A percentile compares a stretch with the other conserved stretches of the same genome.
Evolutionary conservation across 306 rosid species (phyloP).

Genomic region (Casuarina glauca): DNA sequence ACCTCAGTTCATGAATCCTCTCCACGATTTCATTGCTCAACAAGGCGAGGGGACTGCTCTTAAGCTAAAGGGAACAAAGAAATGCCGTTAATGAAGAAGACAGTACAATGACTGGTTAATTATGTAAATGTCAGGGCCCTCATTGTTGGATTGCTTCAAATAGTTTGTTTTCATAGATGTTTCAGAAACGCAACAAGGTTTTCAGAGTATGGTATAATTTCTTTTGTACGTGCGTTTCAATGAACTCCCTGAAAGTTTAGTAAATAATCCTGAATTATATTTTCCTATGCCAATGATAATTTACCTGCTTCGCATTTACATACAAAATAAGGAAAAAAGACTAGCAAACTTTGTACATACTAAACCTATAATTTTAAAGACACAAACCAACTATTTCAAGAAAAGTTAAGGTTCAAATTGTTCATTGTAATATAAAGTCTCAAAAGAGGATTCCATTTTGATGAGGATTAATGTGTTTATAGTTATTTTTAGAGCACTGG

Average conservation of each 20-base stretch:
- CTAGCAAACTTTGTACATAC: neutral
- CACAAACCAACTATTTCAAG: no score
- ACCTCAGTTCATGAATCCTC: slow-evolving; percentile 35
- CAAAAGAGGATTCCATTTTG: neutral
- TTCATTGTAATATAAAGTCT: no score
- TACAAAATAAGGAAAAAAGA: neutral
- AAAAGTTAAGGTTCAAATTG: no score
- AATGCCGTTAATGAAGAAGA: neutral
- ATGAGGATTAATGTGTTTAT: neutral
- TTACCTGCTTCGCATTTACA: neutral
- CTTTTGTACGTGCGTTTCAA: neutral
- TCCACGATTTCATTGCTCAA: slow-evolving; percentile 27
- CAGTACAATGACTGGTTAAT: neutral
- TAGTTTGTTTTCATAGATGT: neutral
- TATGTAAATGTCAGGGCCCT: neutral
- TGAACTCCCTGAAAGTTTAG: neutral
- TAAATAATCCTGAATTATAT: neutral
- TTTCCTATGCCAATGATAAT: neutral
- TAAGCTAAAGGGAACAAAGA: slow-evolving; percentile 17
- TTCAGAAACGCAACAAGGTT: neutral
- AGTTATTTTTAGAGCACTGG: neutral
- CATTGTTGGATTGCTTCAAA: neutral
- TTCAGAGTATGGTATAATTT: neutral
- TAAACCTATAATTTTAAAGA: no score
- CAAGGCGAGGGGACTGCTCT: slow-evolving; percentile 8